Conservation (phyloP, 306 rosid species). For the Macrotyloma uniflorum region DNA sequence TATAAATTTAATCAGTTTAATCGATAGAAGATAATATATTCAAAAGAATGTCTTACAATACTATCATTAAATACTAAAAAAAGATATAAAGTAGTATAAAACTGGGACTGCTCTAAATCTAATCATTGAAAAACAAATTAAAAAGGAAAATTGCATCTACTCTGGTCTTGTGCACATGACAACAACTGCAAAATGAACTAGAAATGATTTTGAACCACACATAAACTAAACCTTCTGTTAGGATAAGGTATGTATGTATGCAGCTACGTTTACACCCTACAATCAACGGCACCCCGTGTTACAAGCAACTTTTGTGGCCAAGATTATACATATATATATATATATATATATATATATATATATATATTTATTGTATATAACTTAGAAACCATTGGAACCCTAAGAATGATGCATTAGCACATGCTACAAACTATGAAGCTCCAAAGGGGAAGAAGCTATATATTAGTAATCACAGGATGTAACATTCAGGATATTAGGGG, state of each 20-base stretch:
- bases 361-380: too few species aligned
- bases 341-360: too few species aligned
- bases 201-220: constrained; percentile 35
- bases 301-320: constrained; percentile 32
- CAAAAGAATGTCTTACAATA: too few species aligned
- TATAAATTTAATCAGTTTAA: too few species aligned
- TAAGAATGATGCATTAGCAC: neutral
- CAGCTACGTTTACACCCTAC: constrained; percentile 7
- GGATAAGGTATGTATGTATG: constrained; percentile 6
- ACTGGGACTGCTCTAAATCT: too few species aligned
- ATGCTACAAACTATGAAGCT: neutral
- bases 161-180: constrained; percentile 3
- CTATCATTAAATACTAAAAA: too few species aligned
- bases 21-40: too few species aligned
- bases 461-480: neutral
- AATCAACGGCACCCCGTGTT: neutral
- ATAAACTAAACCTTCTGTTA: constrained; percentile 2
- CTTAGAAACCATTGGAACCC: neutral
- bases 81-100: too few species aligned
- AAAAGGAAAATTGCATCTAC: neutral
- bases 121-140: too few species aligned
- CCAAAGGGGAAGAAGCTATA: too few species aligned
- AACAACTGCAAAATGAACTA: neutral
- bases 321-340: too few species aligned
- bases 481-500: constrained; percentile 32